Evolutionary conservation across 2,329 filamentous ascomycete genomes (phyloP).

Genomic region (Hymenoscyphus salicellus): DNA sequence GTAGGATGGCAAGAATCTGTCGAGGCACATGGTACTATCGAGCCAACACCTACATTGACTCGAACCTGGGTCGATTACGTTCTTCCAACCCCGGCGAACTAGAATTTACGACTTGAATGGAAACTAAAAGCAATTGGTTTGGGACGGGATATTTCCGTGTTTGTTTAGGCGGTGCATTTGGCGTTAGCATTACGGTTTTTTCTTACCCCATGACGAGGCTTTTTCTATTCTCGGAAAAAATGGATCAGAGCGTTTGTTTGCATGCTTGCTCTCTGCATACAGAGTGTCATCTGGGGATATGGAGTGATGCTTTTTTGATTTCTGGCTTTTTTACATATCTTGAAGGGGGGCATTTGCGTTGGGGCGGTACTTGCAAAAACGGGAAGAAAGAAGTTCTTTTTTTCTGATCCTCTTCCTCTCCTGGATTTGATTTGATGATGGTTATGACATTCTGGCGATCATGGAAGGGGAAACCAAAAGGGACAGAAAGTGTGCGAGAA

Average conservation of each 20-base stretch:
- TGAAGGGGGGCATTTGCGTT: neutral
- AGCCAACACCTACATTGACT: conserved; percentile 26
- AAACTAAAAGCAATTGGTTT: conserved; percentile 13
- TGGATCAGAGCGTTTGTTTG: conserved; percentile 7
- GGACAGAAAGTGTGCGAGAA: neutral
- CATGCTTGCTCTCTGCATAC: conserved; percentile 2
- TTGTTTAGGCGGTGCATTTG: conserved; percentile 24
- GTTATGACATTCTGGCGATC: neutral
- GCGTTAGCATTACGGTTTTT: conserved; percentile 23
- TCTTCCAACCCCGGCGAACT: conserved; percentile 14
- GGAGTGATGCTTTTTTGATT: conserved; percentile 5
- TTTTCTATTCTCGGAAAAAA: conserved; percentile 1
- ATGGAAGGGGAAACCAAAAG: neutral
- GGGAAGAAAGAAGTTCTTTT: neutral
- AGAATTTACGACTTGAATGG: conserved; percentile 14
- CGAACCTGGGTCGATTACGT: conserved; percentile 31
- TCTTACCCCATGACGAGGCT: conserved; percentile 7
- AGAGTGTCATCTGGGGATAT: neutral
- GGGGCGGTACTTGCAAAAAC: neutral
- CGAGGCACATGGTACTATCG: conserved; percentile 22
- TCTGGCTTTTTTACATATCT: conserved; percentile 12
- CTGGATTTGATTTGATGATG: conserved; percentile 4
- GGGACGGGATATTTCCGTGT: conserved; percentile 16
- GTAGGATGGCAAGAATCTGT: conserved; percentile 37
- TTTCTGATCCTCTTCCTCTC: neutral